Base-by-base conservation (phyloP, 1,284 basidiomycete genomes). In the Ganoderma sp. region DNA sequence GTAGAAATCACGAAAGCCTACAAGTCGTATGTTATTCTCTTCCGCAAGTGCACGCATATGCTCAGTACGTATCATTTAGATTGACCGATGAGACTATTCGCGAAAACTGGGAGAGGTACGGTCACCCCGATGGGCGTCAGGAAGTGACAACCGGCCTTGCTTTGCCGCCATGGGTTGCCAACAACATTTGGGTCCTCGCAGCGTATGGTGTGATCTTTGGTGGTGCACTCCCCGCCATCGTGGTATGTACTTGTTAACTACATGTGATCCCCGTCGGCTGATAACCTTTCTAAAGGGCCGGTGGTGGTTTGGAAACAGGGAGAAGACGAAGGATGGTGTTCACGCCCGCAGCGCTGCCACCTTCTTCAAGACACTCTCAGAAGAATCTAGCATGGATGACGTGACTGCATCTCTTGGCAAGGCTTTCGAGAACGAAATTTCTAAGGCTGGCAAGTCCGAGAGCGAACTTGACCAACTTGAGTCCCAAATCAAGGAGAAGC, bases 1-100 rank as follows among this genome's bases (percentile, higher is more conserved):
- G 95, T 99, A 50, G 90, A 95, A 60, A 84, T 99, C 57, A 99
- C 98, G 32, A 99, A 99, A 80, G 98, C 98, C 0, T 99, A 99
- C 84, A 99, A 99, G 85, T 81, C 97, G 88, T 95, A 73, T 70
- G 89, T 81, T 48, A n/a, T n/a, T 25, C 25, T 4, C 7, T 0
- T 4, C 10, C 15, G 2, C 19, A 19, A 17, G 0, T 45, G 22
- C 19, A 32, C 37, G 48, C 28, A 45, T 37, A 50, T 59, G 14
- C 32, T 28, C 56, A 8, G 12, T 14, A 14, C 10, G n/a, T 37
- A 17, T 17, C 59, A 7, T 61, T 8, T 67, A 95, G 94, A 8
- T 82, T 99, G 54, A 99, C 97, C 0, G 97, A 99, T 80, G 95
- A 96, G 76, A 92, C 88, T 1, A 97, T 95, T 68, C 93, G 96